phyloP scores from a whole-genome alignment of 345 rosid species.

The Tarenaya hassleriana region DNA sequence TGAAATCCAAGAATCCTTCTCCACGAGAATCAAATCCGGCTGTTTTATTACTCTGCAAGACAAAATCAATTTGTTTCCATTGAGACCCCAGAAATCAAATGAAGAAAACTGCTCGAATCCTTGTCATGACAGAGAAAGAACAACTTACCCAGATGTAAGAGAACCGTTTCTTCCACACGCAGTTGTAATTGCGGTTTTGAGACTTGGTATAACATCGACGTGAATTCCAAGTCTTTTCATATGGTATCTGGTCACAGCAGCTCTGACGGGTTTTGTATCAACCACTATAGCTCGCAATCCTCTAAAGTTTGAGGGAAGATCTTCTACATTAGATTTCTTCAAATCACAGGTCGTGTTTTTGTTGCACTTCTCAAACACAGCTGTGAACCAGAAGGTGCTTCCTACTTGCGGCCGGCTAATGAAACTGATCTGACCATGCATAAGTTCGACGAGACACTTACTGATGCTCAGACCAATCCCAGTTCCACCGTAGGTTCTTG shows the following conservation, averaged over 20 bases:
- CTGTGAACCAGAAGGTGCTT: slow-evolving; percentile 81
- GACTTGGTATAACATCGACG: slow-evolving; percentile 53
- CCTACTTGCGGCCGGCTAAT: slow-evolving; percentile 75
- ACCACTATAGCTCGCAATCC: slow-evolving; percentile 78
- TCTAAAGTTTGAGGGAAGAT: slow-evolving; percentile 59
- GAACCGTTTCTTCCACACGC: slow-evolving; percentile 45
- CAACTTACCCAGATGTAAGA: slow-evolving; percentile 45
- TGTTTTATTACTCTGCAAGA: slow-evolving; percentile 38
- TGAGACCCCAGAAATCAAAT: no score
- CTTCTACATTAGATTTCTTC: slow-evolving; percentile 54
- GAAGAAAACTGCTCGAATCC: no score
- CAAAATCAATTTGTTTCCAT: no score
- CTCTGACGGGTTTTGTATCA: slow-evolving; percentile 85
- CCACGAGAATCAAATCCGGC: slow-evolving; percentile 69
- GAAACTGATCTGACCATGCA: slow-evolving; percentile 85
- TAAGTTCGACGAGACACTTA: slow-evolving; percentile 86
- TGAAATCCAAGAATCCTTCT: slow-evolving; percentile 82
- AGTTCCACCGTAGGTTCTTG: slow-evolving; percentile 86
- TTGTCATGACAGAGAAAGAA: neutral
- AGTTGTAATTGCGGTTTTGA: slow-evolving; percentile 31
- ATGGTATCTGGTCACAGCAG: slow-evolving; percentile 84
- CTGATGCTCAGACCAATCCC: slow-evolving; percentile 98
- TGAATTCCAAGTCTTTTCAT: slow-evolving; percentile 81
- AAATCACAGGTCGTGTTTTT: slow-evolving; percentile 23
- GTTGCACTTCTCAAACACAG: slow-evolving; percentile 51